Evolutionary conservation across 1,284 basidiomycete genomes (phyloP), one percentile per base, ranked within the genome.

Genomic region (Veloporphyrellus conicus): DNA sequence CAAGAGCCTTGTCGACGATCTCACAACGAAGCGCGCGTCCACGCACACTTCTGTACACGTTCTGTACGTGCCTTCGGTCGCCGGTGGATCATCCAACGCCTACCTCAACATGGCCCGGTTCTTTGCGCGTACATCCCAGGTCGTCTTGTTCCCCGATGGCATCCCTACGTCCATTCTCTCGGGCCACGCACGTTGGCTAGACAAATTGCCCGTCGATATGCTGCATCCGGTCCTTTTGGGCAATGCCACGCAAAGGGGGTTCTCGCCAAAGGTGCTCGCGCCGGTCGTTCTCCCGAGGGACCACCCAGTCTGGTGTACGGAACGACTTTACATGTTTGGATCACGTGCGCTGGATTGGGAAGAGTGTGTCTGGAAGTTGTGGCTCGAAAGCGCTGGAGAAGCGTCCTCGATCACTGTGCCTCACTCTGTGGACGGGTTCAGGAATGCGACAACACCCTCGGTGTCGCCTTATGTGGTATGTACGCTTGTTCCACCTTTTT

Each of bases 321-420:
- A 85, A 52, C 74, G 81, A 22, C 69, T 76, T 53, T 77, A 80
- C 52, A 56, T 73, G 25, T 61, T 69, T 37, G 62, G 66, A 33
- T 71, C 74, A 12, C 77, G 80, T 20, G 50, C 59, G 1, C 62
- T 69, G 2, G 79, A 82, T 50, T 85, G 82, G 83, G 69, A 74
- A 34, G 79, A 81, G 50, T 85, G 83, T 62, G 63, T 84, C n/a
- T 86, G 83, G 83, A 78, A 79, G 53, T 52, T 84, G 44, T 79
- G 78, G 71, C 68, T 85, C 15, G 75, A 79, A 50, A 72, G 69
- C 47, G 72, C 72, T 27, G 81, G 73, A 14, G 74, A 56, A 48
- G 64, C 59, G 34, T 71, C 55, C 61, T 55, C 54, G 55, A 53
- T 51, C 50, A 61, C 47, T 56, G 41, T 63, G 52, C 39, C 58